A percentile compares a stretch with the other conserved stretches of the same genome.
phyloP scores from a whole-genome alignment of 1,284 basidiomycete species.

The Ceratobasidium sp. region DNA sequence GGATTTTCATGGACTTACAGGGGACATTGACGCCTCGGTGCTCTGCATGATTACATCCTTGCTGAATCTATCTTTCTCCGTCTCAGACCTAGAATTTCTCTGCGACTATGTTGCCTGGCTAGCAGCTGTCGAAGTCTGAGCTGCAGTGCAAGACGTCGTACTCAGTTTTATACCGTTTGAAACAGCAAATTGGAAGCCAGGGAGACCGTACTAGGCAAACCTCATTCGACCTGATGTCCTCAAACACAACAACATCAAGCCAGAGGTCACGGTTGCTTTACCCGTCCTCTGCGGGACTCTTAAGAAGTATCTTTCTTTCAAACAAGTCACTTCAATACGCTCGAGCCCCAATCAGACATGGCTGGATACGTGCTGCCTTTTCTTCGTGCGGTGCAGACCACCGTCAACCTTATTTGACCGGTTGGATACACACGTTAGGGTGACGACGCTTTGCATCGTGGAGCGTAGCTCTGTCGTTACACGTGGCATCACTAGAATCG shows the following conservation, averaged over 20 bases:
- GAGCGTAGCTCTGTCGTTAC: conserved; percentile 6
- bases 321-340: background rate
- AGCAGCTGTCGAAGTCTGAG: background rate
- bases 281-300: conserved; percentile 1
- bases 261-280: background rate
- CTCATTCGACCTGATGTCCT: background rate
- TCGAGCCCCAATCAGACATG: conserved; percentile 21
- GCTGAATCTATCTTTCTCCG: background rate
- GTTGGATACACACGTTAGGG: conserved; percentile 2
- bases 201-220: background rate
- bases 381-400: background rate
- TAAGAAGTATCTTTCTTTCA: background rate
- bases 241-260: background rate
- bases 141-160: conserved; percentile 21
- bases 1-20: no score
- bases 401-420: background rate
- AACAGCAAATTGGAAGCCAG: background rate
- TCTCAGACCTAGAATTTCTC: conserved; percentile 1
- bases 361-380: conserved; percentile 32
- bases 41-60: conserved; percentile 20
- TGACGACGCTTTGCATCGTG: conserved; percentile 27
- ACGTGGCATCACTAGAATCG: conserved; percentile 1
- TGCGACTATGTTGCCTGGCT: background rate
- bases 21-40: conserved; percentile 6
- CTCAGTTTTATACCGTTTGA: background rate